These are phyloP conservation scores for Xylariales sp. DNA, from an alignment of 2,329 filamentous ascomycete genomes.

Conservation along the genomic window DNA sequence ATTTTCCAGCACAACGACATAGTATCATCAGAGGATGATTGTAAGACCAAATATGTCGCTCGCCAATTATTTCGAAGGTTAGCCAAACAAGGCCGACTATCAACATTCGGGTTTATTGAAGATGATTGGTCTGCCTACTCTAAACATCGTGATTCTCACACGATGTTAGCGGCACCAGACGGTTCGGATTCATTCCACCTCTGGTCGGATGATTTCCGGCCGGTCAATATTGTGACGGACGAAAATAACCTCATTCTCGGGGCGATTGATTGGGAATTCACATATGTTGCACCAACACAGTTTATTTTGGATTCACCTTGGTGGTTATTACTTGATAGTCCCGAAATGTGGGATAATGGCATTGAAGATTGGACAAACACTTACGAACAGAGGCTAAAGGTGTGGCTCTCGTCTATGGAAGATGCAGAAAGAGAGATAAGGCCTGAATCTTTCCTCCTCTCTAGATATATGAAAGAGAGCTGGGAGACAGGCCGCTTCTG, in stretches of 20 bases:
- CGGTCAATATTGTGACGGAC: slow-evolving; percentile 26
- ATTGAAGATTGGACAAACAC: slow-evolving; percentile 23
- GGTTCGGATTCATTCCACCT: slow-evolving; percentile 17
- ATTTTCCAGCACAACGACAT: slow-evolving; percentile 36
- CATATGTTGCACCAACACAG: slow-evolving; percentile 29
- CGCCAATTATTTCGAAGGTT: slow-evolving; percentile 35
- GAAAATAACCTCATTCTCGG: slow-evolving; percentile 23
- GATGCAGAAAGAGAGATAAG: slow-evolving; percentile 21
- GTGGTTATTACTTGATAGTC: slow-evolving; percentile 30
- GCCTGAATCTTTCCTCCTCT: slow-evolving; percentile 16
- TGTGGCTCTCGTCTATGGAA: slow-evolving; percentile 28
- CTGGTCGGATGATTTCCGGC: slow-evolving; percentile 30
- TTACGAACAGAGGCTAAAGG: slow-evolving; percentile 28
- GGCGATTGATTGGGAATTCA: slow-evolving; percentile 38
- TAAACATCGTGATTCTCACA: not conserved
- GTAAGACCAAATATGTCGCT: slow-evolving; percentile 33
- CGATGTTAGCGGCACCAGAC: slow-evolving; percentile 13
- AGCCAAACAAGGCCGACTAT: slow-evolving; percentile 21
- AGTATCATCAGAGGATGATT: slow-evolving; percentile 31
- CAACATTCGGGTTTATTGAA: slow-evolving; percentile 21
- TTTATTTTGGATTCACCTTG: slow-evolving; percentile 31
- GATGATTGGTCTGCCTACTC: slow-evolving; percentile 25
- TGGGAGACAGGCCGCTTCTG: slow-evolving; percentile 30
- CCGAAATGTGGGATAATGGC: slow-evolving; percentile 28
- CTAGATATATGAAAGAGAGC: slow-evolving; percentile 27